Base-by-base conservation (phyloP, 371 early-diverging fungal genomes). In the Mucor lusitanicus region DNA sequence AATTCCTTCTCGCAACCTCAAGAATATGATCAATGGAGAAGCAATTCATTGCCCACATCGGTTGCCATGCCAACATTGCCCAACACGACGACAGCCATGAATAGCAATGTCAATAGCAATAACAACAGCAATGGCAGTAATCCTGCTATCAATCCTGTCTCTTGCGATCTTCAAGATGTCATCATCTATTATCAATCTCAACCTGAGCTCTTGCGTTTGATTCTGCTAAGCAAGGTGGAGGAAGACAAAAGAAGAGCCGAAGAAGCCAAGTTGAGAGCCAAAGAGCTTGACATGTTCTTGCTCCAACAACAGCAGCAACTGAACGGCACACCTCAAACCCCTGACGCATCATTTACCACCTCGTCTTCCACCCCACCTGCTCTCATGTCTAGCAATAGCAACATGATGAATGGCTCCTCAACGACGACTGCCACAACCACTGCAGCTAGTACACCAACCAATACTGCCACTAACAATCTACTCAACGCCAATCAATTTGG, bases 201-300 rank as follows among this genome's bases (percentile, higher is more conserved):
- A 48, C 89, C 88, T 32, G 89, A 89, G 17, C 76, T 89, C 15
- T 70, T 89, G 12, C 81, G 79, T 8, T 59, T 89, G 42, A 89
- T 89, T 59, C 75, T 89, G 44, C 62, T 81, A 12, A 86, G 87
- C 61, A 89, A 87, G 72, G 85, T 87, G 2, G 86, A 89, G 65
- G 89, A 89, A 70, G 89, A 89, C 60, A 84, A 85, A 59, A 83
- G 89, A 39, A 76, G 82, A 62, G 61, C 79, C 7, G 83, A 80
- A 66, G 83, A 83, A 69, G 83, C 83, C 6, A 73, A 72, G 60
- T 71, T 88, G 28, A 68, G 77, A 42, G 79, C 81, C 1, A 83
- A 83, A 66, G 79, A 79, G 60, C 55, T 83, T 0, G 83, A 83
- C 59, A 53, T 79, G 37, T 27, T 82, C 7, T 64, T 82, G 42